phyloP scores from a whole-genome alignment of 345 rosid species.

The Heritiera littoralis region DNA sequence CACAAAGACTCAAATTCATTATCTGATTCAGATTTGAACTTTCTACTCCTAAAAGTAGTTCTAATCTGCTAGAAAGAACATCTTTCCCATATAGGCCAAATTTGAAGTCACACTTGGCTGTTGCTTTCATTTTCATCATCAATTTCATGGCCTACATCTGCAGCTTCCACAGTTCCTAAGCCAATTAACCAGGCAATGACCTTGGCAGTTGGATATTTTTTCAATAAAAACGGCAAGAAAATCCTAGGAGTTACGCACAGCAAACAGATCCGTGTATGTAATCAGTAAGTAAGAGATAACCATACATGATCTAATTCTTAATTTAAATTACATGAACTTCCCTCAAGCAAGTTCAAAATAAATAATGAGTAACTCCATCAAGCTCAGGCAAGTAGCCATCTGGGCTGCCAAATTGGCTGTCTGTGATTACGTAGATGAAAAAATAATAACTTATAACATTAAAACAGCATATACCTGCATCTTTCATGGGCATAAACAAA shows the following conservation, averaged over 20 bases:
- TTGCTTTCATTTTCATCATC: background rate
- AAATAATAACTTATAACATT: background rate
- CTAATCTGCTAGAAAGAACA: background rate
- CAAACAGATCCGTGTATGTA: background rate
- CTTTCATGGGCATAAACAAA: conserved; percentile 79
- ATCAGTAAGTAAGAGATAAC: conserved; percentile 2
- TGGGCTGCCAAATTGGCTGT: background rate
- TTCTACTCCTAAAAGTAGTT: conserved; percentile 11
- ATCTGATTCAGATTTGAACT: conserved; percentile 10
- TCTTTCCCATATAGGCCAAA: background rate
- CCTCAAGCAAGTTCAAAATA: background rate
- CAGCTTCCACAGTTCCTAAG: background rate
- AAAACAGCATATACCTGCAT: conserved; percentile 61
- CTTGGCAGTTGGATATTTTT: background rate
- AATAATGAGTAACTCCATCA: background rate
- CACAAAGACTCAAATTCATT: background rate
- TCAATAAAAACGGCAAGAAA: background rate
- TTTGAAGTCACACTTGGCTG: background rate
- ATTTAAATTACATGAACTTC: background rate
- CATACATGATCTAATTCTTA: background rate
- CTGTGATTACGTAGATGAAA: background rate
- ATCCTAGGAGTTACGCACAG: background rate
- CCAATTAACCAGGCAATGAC: background rate
- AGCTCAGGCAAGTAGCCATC: background rate
- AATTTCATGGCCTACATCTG: background rate